Percentiles rank a stretch among this genome's conserved stretches.
phyloP scores from a whole-genome alignment of 2,329 filamentous ascomycete genomes.

The Talaromyces sp. region DNA sequence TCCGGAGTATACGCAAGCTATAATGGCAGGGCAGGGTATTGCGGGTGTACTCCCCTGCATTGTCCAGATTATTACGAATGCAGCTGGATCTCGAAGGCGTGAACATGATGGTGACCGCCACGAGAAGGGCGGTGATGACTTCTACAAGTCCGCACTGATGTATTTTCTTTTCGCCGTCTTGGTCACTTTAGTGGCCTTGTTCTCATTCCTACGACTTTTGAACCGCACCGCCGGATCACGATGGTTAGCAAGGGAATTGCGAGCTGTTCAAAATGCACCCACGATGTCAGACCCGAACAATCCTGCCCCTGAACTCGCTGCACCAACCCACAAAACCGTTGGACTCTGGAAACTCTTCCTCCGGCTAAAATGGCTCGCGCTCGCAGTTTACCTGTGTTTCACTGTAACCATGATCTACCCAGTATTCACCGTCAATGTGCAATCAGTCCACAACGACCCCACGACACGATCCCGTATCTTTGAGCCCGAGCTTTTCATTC shows the following conservation, averaged over 20 bases:
- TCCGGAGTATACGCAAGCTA: constrained; percentile 87
- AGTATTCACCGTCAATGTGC: constrained; percentile 74
- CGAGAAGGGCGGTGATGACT: constrained; percentile 32
- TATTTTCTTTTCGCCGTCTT: constrained; percentile 87
- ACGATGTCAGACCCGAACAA: constrained; percentile 10
- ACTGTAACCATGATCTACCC: constrained; percentile 89
- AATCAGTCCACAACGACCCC: constrained; percentile 43
- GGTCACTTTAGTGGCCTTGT: constrained; percentile 67
- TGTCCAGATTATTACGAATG: constrained; percentile 79
- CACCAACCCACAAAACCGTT: constrained; percentile 45
- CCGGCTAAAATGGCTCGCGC: constrained; percentile 75
- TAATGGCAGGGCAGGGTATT: constrained; percentile 92
- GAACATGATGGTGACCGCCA: constrained; percentile 25
- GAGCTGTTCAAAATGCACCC: constrained; percentile 11
- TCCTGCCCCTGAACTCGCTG: not conserved
- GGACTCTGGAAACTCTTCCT: constrained; percentile 64
- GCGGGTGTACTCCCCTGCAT: constrained; percentile 86
- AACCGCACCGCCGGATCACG: constrained; percentile 40
- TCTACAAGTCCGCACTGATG: constrained; percentile 71
- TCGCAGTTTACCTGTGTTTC: constrained; percentile 78
- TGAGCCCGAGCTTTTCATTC: constrained; percentile 74
- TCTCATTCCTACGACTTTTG: constrained; percentile 72
- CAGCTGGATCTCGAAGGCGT: constrained; percentile 54
- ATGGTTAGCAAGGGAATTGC: constrained; percentile 19
- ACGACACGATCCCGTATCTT: constrained; percentile 55